Conservation (phyloP, 176 grass and related monocot species). For the Dactylis glomerata region DNA sequence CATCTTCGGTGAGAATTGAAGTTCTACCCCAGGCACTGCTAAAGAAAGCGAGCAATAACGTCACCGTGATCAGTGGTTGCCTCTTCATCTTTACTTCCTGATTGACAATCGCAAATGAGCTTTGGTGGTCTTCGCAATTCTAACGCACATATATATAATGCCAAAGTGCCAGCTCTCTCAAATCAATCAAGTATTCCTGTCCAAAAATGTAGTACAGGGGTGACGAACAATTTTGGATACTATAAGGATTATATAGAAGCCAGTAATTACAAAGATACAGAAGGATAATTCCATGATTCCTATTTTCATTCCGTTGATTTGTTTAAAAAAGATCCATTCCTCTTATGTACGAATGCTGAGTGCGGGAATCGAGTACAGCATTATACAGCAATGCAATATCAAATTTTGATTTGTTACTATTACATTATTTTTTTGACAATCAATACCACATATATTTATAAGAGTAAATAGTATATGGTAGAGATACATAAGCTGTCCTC, state of each 20-base stretch:
- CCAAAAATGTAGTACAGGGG: background rate
- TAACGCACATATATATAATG: background rate
- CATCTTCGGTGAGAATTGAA: background rate
- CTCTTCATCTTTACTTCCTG: background rate
- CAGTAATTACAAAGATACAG: background rate
- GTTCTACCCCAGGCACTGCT: background rate
- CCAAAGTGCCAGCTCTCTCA: background rate
- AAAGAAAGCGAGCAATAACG: background rate
- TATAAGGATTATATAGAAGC: background rate
- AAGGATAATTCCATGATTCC: background rate
- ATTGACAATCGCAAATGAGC: background rate
- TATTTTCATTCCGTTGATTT: background rate
- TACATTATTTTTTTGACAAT: no score
- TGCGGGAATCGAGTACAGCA: no score
- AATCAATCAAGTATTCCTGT: background rate
- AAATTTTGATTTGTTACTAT: no score
- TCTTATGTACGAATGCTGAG: background rate
- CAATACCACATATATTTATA: no score
- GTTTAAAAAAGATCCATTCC: background rate
- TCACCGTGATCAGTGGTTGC: background rate
- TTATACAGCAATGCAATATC: no score
- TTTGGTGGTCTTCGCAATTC: background rate
- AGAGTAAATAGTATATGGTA: no score
- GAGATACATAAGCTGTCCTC: no score
- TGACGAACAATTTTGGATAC: background rate